Evolutionary conservation across 257 asterid species (phyloP).

Genomic region (Anisodus tanguticus): DNA sequence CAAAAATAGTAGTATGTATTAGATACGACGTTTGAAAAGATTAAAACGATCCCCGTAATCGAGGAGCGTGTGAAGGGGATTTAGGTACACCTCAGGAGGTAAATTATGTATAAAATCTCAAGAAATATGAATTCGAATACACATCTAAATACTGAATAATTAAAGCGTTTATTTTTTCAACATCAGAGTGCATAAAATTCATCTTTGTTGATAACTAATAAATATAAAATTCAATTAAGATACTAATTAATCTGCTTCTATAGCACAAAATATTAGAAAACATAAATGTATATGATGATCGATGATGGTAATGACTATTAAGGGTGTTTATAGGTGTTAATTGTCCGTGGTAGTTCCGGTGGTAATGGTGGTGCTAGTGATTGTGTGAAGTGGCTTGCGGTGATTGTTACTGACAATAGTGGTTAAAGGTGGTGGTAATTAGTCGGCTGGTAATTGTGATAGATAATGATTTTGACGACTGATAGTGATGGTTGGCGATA

Average conservation of each 20-base stretch:
- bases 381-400: neutral
- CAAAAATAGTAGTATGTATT: too few relatives aligned
- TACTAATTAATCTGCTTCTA: too few relatives aligned
- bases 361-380: neutral
- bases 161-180: too few relatives aligned
- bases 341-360: fast-evolving
- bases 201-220: too few relatives aligned
- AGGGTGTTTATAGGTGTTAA: neutral
- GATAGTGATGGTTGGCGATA: neutral
- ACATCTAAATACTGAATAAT: too few relatives aligned
- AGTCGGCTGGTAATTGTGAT: neutral
- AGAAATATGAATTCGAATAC: neutral
- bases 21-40: too few relatives aligned
- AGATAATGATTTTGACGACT: neutral
- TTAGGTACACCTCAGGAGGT: neutral
- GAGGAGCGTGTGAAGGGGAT: too few relatives aligned
- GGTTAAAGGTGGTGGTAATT: neutral
- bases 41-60: too few relatives aligned
- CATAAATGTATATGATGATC: neutral
- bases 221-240: too few relatives aligned
- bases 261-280: too few relatives aligned
- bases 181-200: too few relatives aligned
- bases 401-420: neutral
- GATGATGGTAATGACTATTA: fast-evolving
- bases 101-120: neutral